Base-by-base conservation (phyloP, 1,139 yeast genomes). In the Zhuliangozyma blackwelliae region DNA sequence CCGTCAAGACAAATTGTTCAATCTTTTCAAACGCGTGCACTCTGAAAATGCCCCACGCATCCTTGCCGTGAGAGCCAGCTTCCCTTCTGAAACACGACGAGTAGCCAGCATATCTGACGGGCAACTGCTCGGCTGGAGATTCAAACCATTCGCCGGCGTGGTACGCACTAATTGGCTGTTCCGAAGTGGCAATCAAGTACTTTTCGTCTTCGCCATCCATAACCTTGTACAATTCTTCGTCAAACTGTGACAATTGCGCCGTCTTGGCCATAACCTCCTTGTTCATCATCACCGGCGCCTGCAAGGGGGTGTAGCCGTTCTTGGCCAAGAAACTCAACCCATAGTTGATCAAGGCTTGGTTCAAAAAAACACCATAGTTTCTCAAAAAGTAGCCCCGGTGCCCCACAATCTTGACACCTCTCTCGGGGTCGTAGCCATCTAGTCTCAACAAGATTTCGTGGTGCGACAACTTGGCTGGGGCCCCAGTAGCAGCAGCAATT, bases 261-360 rank as follows among this genome's bases (percentile, higher is more conserved):
- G 99, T 92, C 69, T 88, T 90, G 50, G 98, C 97, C 99, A 92
- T 92, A 41, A 88, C 95, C 41, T 92, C 98, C 72, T 92, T 92
- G 79, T 94, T 94, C 97, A 94, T 89, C 98, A 92, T 90, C 35
- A 92, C 97, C 40, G 99, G 99, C 11, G 98, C 96, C 72, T 92
- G 98, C 64, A 92, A 75, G 45, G 97, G 96, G 40, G 75, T 75
- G 74, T 89, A 92, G 41, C 82, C 92, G 51, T 83, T 79, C 57
- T 77, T 72, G 49, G 88, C 77, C 61, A 92, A 77, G 68, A 89
- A 90, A 44, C 77, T 75, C 58, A 92, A 77, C 48, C 98, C 98
- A 59, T 89, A 90, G 77, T 90, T 92, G 65, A 92, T 92, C 65
- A 92, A 75, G 27, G 99, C 99, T 69, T 94, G 97, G 74, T 94